Evolutionary conservation across 108 stramenopile genomes (phyloP).

Genomic region (Thalassiosira profunda): DNA sequence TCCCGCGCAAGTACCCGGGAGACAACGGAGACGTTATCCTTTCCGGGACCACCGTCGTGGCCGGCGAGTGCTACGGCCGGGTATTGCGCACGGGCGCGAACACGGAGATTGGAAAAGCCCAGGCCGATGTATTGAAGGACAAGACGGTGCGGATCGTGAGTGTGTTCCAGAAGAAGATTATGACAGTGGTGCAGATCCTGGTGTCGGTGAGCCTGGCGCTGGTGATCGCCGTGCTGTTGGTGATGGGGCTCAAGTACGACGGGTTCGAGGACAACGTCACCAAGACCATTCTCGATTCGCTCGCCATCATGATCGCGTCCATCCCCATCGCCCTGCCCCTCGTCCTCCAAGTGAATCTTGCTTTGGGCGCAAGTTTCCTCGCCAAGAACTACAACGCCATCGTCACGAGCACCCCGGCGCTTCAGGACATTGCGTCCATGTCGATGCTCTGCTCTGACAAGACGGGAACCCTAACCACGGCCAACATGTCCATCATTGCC

Average conservation of each 20-base stretch:
- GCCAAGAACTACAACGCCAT: conserved; percentile 83
- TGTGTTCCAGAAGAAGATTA: conserved; percentile 78
- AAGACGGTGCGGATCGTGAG: conserved; percentile 63
- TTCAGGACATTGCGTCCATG: conserved; percentile 89
- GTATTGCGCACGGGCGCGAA: conserved; percentile 64
- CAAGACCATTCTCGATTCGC: conserved; percentile 52
- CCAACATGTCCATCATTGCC: conserved; percentile 76
- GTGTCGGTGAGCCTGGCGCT: conserved; percentile 51
- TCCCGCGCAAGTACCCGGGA: conserved; percentile 68
- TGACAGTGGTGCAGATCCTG: conserved; percentile 67
- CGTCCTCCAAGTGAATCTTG: conserved; percentile 87
- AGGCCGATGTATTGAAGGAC: conserved; percentile 70
- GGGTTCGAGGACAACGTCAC: conserved; percentile 42
- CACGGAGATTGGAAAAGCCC: conserved; percentile 81
- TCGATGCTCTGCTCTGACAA: conserved; percentile 85
- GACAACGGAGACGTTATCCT: conserved; percentile 58
- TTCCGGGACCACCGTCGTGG: conserved; percentile 63
- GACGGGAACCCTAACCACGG: conserved; percentile 92
- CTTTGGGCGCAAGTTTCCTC: conserved; percentile 79
- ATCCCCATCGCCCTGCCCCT: conserved; percentile 90
- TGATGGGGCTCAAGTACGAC: conserved; percentile 53
- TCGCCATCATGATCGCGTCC: conserved; percentile 81
- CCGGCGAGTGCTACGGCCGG: conserved; percentile 75
- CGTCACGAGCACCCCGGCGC: conserved; percentile 83
- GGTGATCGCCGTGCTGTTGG: conserved; percentile 67